Base-by-base conservation (phyloP, 306 rosid species). In the Malus sylvestris region DNA sequence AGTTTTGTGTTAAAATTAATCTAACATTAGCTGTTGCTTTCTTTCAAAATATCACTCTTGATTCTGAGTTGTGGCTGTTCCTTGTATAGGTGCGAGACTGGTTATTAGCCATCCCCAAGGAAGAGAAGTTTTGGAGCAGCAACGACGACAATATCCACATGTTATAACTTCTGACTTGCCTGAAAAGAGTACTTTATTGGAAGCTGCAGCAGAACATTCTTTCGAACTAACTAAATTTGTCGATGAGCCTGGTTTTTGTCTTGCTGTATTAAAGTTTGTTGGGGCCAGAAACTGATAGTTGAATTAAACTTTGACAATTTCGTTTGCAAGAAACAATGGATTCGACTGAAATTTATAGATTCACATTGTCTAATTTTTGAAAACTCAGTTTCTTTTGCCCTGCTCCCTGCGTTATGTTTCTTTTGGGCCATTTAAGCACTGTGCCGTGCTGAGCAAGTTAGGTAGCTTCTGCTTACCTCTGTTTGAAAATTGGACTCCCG, bases 31-130 rank as follows among this genome's bases (percentile, higher is more conserved):
- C 44, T 59, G 59, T 27, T 40, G 25, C 42, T 25, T 60, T 33
- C 66, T 20, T 71, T 71, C 49, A 20, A 62, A 11, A 3, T 38
- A 60, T 35, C 3, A 20, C 75, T 33, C 51, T 35, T 64, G 76
- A 20, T 55, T 53, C 49, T 79, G 22, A 46, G 12, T 11, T 78
- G 27, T 29, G 53, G n/a, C 52, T 78, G 67, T 65, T 78, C 11
- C 25, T 59, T 42, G 60, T 78, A 66, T 67, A 92, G 97, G 97
- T 76, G 96, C 92, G 79, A 89, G 93, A 80, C 72, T 95, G 79
- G 84, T 95, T 62, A 87, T 95, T 60, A 88, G 97, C 87, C 97
- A 95, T 83, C 97, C 97, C 30, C 85, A 87, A 71, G 97, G 97
- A 74, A 91, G 93, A 83, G 82, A 82, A 76, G 84, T 60, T 67